Evolutionary conservation across 192 early-diverging fungal genomes (phyloP).

Genomic region (Backusella luteola): DNA sequence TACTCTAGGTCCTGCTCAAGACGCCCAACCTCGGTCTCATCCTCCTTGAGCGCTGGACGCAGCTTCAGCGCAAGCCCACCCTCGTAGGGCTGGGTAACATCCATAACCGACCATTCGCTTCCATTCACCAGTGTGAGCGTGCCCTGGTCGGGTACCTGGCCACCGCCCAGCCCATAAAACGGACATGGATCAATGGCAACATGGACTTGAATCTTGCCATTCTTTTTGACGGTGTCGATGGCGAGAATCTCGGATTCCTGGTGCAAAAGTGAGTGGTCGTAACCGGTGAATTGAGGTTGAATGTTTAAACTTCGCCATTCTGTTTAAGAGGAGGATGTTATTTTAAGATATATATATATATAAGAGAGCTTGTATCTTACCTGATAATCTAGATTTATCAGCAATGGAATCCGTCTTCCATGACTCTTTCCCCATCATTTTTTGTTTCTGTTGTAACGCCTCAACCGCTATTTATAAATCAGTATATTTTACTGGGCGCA

Average conservation of each 20-base stretch:
- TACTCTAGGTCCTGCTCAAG: constrained; percentile 37
- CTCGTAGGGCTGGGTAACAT: constrained; percentile 52
- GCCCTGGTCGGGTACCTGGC: constrained; percentile 53
- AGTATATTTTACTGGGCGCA: too few relatives aligned
- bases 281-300: constrained; percentile 50
- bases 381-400: constrained; percentile 26
- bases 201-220: constrained; percentile 40
- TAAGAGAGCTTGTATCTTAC: constrained; percentile 3
- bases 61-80: constrained; percentile 45
- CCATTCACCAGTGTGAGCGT: constrained; percentile 37
- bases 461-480: constrained; percentile 37
- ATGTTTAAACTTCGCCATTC: constrained; percentile 35
- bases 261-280: constrained; percentile 41
- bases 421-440: constrained; percentile 43
- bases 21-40: neutral
- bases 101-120: constrained; percentile 41
- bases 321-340: neutral
- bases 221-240: constrained; percentile 29
- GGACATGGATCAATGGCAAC: constrained; percentile 56
- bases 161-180: constrained; percentile 61
- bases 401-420: constrained; percentile 40
- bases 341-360: neutral
- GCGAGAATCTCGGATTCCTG: constrained; percentile 40
- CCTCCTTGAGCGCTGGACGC: constrained; percentile 5
- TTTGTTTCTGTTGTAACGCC: constrained; percentile 41